Evolutionary conservation across 192 early-diverging fungal species (phyloP).

Genomic region (Entomortierella lignicola): DNA sequence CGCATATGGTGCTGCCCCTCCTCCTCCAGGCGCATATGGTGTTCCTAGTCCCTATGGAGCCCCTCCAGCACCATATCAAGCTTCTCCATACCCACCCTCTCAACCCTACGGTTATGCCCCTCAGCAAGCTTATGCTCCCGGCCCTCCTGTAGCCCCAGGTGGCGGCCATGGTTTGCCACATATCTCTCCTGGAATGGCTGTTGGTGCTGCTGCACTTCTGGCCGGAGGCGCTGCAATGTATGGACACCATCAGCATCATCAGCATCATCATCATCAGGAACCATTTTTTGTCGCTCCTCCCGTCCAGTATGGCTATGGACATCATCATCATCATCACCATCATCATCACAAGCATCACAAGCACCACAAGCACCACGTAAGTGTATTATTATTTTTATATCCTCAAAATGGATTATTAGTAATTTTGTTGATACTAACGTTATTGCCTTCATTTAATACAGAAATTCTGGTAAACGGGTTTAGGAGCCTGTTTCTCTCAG

Average conservation of each 20-base stretch:
- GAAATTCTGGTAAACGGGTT: too few relatives aligned
- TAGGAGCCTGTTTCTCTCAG: too few relatives aligned
- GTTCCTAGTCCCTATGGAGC: slow-evolving; percentile 14
- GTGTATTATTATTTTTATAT: background rate
- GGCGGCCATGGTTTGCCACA: background rate
- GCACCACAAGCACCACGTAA: slow-evolving; percentile 23
- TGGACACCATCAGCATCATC: slow-evolving; percentile 20
- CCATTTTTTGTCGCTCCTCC: background rate
- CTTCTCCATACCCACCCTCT: slow-evolving; percentile 5
- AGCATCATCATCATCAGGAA: slow-evolving; percentile 1
- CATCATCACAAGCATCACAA: slow-evolving; percentile 17
- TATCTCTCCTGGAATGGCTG: slow-evolving; percentile 5
- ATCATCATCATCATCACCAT: background rate
- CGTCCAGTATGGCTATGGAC: background rate
- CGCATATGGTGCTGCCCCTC: too few relatives aligned
- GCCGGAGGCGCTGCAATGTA: slow-evolving; percentile 11
- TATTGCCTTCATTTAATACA: background rate
- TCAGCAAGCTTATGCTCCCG: background rate
- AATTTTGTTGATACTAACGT: background rate
- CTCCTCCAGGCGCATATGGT: slow-evolving; percentile 19
- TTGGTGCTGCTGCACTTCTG: slow-evolving; percentile 16
- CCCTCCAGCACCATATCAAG: slow-evolving; percentile 10
- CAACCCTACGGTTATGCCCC: slow-evolving; percentile 1
- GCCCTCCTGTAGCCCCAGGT: background rate
- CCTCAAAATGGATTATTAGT: background rate